Base-by-base conservation (phyloP, 495 filamentous ascomycete species). In the Chlorociboria aeruginascens region DNA sequence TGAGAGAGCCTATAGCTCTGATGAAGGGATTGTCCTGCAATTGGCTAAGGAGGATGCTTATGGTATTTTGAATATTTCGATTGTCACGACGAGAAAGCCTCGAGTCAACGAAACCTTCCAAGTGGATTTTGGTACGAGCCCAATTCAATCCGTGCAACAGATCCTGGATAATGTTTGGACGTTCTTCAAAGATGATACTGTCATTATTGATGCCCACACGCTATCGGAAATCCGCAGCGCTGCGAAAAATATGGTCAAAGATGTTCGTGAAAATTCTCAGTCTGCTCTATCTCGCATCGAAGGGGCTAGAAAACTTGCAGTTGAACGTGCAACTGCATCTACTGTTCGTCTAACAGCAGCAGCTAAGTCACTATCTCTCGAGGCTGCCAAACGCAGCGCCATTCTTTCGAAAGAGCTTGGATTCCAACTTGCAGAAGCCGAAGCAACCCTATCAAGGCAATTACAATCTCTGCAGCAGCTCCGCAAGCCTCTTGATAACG, bases 31-130 rank as follows among this genome's bases (percentile, higher is more conserved):
- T 40, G 52, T 61, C 16, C 38, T 61, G 13, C 43, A 71, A 35
- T 56, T 83, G 28, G 66, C 74, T 29, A 70, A 70, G 33, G 71
- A 76, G 41, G 72, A 81, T 51, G 74, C 79, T 8, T 70, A 73
- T 40, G 77, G 79, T 4, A 40, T 70, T 45, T 57, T 83, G 42
- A 72, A 81, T 50, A 66, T 82, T 38, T 74, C 71, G 7, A 67
- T 83, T 20, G 66, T 66, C 47, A 71, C 74, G 17, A 61, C 63
- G 38, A 69, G 70, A 16, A 77, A 69, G 56, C 68, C 72, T 6
- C 60, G 63, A 31, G 48, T 75, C 37, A 65, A 69, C 11, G 69
- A 82, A 56, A 73, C 59, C 10, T 72, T 74, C 20, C 54, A 66
- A 17, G 61, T 80, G 17, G 73, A 78, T 48, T 75, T 83, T 52